Percentiles rank a stretch among this genome's conserved stretches.
Conservation (phyloP, 1,284 basidiomycete genomes). For the Fomitopsis schrenkii region DNA sequence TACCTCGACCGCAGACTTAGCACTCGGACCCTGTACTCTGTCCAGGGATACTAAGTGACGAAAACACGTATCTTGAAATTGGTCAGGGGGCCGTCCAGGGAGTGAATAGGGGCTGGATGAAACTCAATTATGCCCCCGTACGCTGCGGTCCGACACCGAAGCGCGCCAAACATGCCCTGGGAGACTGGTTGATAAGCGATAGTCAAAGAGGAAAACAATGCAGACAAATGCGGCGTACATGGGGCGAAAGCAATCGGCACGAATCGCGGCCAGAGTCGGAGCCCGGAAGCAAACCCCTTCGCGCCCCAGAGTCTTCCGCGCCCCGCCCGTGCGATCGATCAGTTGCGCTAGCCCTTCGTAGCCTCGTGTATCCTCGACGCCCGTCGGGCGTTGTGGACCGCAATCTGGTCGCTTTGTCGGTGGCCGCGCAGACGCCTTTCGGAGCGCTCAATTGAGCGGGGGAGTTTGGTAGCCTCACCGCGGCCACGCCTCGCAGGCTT, state of each 20-base stretch:
- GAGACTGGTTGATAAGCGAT: neutral
- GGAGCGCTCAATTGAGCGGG: conserved; percentile 1
- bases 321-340: neutral
- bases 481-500: conserved; percentile 10
- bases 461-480: conserved; percentile 13
- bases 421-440: neutral
- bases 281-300: neutral
- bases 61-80: neutral
- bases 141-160: neutral
- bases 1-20: neutral
- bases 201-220: neutral
- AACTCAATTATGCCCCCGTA: neutral
- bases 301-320: neutral
- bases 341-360: conserved; percentile 1
- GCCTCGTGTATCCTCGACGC: neutral
- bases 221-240: neutral
- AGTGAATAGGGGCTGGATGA: neutral
- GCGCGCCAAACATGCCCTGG: neutral
- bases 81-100: neutral
- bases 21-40: neutral
- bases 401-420: neutral
- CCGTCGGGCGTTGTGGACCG: neutral
- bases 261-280: neutral
- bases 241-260: neutral
- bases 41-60: neutral